Evolutionary conservation across 108 stramenopile species (phyloP).

Genomic region (Pseudonitzschia multiseries): DNA sequence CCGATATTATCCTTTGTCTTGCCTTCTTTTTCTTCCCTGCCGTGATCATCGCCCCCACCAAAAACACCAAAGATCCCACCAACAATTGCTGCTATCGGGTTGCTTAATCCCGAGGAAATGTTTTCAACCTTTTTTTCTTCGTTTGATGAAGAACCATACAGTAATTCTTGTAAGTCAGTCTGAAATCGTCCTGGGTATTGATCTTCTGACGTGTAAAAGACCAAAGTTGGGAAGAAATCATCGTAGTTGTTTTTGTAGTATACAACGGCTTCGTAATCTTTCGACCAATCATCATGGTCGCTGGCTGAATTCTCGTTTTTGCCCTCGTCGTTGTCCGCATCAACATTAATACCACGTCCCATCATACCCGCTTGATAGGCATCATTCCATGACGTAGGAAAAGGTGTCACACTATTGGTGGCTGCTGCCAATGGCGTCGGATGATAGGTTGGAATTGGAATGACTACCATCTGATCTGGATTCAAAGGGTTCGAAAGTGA

Average conservation of each 20-base stretch:
- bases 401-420: constrained; percentile 17
- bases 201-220: constrained; percentile 59
- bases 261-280: constrained; percentile 44
- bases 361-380: constrained; percentile 21
- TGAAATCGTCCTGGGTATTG: constrained; percentile 35
- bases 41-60: constrained; percentile 1
- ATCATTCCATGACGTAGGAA: constrained; percentile 36
- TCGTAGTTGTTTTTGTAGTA: constrained; percentile 30
- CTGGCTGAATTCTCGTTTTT: neutral
- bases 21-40: constrained; percentile 6
- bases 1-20: neutral
- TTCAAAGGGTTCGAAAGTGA: neutral
- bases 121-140: constrained; percentile 20
- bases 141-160: constrained; percentile 1
- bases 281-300: constrained; percentile 9
- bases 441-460: constrained; percentile 48
- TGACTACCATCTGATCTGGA: constrained; percentile 4
- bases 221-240: constrained; percentile 44
- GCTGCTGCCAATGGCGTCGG: constrained; percentile 44
- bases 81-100: constrained; percentile 12
- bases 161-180: constrained; percentile 17
- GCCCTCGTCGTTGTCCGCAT: neutral
- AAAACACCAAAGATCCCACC: constrained; percentile 27
- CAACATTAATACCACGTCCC: constrained; percentile 15
- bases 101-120: neutral